Evolutionary conservation across 1,284 basidiomycete genomes (phyloP).

Genomic region (Neolentinus lepideus): DNA sequence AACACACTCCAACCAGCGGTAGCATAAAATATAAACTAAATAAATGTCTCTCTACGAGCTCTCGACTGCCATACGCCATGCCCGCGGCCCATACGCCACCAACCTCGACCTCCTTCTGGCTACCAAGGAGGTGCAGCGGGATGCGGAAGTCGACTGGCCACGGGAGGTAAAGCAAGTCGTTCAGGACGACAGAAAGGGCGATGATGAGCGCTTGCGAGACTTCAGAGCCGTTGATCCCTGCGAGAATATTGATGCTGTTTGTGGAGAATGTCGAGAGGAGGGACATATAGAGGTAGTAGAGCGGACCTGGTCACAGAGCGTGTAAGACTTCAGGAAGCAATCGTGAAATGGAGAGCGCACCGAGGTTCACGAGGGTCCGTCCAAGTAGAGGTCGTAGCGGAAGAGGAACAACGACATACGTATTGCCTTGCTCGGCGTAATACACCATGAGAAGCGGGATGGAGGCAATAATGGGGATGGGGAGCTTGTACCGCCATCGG

Average conservation of each 20-base stretch:
- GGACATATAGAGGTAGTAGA: conserved; percentile 97
- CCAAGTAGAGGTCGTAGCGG: conserved; percentile 68
- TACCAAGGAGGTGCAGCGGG: conserved; percentile 63
- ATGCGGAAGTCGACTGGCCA: conserved; percentile 69
- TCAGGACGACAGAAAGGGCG: conserved; percentile 82
- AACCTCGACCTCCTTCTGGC: conserved; percentile 56
- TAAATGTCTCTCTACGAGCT: conserved; percentile 87
- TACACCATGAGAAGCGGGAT: conserved; percentile 96
- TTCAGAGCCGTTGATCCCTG: conserved; percentile 97
- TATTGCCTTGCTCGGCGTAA: conserved; percentile 90
- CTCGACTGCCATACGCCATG: conserved; percentile 78
- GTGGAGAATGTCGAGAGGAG: conserved; percentile 95
- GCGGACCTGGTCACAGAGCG: conserved; percentile 50
- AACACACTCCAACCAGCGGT: conserved; percentile 86
- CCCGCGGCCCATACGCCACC: conserved; percentile 77
- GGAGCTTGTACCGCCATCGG: conserved; percentile 96
- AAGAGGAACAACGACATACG: conserved; percentile 91
- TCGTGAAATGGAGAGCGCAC: conserved; percentile 33
- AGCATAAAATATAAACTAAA: conserved; percentile 97
- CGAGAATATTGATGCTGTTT: conserved; percentile 98
- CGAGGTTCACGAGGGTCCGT: conserved; percentile 74
- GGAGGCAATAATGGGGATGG: conserved; percentile 92
- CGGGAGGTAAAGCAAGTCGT: conserved; percentile 90
- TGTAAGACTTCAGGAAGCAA: conserved; percentile 6
- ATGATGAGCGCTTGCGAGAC: conserved; percentile 92